Base-by-base conservation (phyloP, 441 rosid species). In the Croton laevigatus region DNA sequence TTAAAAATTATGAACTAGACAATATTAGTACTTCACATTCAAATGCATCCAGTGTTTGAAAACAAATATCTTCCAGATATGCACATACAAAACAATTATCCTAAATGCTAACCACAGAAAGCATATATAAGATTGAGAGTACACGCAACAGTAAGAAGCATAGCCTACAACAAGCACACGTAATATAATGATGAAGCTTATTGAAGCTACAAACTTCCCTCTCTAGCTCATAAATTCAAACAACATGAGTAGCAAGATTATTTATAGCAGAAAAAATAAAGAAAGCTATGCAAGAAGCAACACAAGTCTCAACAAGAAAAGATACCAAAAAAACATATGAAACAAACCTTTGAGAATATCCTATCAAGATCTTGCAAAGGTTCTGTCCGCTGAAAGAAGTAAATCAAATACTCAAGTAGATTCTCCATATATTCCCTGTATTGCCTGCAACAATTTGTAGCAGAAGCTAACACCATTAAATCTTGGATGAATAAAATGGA, bases 301-400 rank as follows among this genome's bases (percentile, higher is more conserved):
- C 58, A 65, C 3, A 42, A 44, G 13, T 45, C 60, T 49, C 37
- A 59, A 60, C 32, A 37, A 4, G 3, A 42, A 52, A 65, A 9
- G 20, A 68, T 42, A 63, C 19, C 3, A 6, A 16, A 54, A 62
- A 49, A 52, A 20, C 58, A 51, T 19, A 72, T 17, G 36, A 37
- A 75, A 60, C 65, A 64, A 70, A 91, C 99, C 98, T 86, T 91
- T 44, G 91, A 81, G 68, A 93, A 84, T 66, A 91, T 90, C 79
- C 91, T 87, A 79, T 86, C 96, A 80, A 96, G 86, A 84, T 96
- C 99, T 86, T 90, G 96, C 85, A 93, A 74, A 8, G 99, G 99
- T 79, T 93, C 97, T 8, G 96, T 90, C 71, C 98, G 86, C 76
- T 91, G 89, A 71, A 91, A 96, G 79, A 88, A 89, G 80, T 82